Evolutionary conservation across 2,329 filamentous ascomycete genomes (phyloP).

Genomic region (Fusarium piperis): DNA sequence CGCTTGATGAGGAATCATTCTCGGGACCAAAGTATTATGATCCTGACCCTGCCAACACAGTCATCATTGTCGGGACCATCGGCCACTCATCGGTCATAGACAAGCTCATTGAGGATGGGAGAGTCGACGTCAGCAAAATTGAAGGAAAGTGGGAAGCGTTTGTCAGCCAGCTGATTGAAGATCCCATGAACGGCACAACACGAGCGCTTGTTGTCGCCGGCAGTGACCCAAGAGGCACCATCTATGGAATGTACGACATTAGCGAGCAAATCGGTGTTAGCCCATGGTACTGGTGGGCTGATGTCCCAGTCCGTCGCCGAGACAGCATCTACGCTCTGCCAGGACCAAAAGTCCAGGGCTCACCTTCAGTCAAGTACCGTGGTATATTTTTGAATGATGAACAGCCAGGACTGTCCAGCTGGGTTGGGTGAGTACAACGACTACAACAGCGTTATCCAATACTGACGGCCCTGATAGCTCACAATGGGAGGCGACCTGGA

Average conservation of each 20-base stretch:
- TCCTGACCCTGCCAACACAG: constrained; percentile 56
- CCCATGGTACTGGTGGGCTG: constrained; percentile 68
- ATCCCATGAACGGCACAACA: constrained; percentile 53
- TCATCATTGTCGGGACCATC: constrained; percentile 75
- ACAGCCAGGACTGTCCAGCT: constrained; percentile 58
- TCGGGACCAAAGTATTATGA: constrained; percentile 55
- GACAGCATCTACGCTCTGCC: constrained; percentile 58
- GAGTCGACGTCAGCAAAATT: constrained; percentile 66
- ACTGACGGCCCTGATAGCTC: constrained; percentile 27
- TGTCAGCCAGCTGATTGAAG: constrained; percentile 62
- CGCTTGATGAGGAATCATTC: constrained; percentile 32
- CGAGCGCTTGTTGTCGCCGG: constrained; percentile 65
- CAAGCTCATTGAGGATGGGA: constrained; percentile 61
- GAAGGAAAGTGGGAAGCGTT: constrained; percentile 77
- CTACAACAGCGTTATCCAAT: rapidly evolving
- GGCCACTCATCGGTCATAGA: constrained; percentile 72
- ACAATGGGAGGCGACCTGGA: constrained; percentile 52
- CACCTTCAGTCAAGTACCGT: constrained; percentile 68
- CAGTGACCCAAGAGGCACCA: constrained; percentile 67
- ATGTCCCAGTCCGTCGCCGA: constrained; percentile 60
- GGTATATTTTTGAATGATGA: constrained; percentile 71
- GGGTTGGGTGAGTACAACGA: constrained; percentile 48
- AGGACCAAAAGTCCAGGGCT: constrained; percentile 46
- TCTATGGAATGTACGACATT: constrained; percentile 68
- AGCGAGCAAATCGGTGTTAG: constrained; percentile 68